Evolutionary conservation across 805 yeast species (phyloP), one percentile per base, ranked within the genome.

Genomic region (Blastobotrys mokoenaii): DNA sequence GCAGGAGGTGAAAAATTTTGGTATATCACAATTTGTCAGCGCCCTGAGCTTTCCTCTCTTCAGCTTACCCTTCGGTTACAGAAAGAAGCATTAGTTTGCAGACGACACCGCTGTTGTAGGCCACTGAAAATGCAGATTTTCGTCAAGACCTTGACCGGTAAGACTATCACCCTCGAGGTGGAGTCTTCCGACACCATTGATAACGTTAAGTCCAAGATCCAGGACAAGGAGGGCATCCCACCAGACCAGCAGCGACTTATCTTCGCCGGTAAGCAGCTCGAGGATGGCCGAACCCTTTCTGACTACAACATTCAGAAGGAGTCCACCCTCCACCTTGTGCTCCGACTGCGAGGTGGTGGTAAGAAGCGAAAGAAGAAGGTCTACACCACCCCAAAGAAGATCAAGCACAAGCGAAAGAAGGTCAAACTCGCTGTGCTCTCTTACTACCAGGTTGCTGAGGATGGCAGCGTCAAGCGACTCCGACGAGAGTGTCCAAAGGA

Each of bases 341-440:
- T 90, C 59, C 88, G 97, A 80, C 84, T 90, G 71, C 86, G 97
- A 79, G 97, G 97, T 72, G 96, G 96, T 76, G 96, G 96, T 80
- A 93, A 89, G 86, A 93, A 93, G 93, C 90, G 96, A 83, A 93
- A 93, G 93, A 93, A 93, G 96, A 90, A 90, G 95, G 97, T 88
- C 71, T 93, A 90, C 90, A 90, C 97, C 78, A 90, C 97, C 70
- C 98, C 98, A 80, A 93, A 93, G 89, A 94, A 89, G 84, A 86
- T 93, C 79, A 86, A 77, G 79, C 97, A 93, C 94, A 89, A 88
- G 84, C 96, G 87, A 84, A 93, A 85, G 86, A 93, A 90, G 82
- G 86, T 85, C 76, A 93, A 93, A 85, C 81, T 93, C 69, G 97
- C 97, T 74, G 97, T 93, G 73, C 84, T 93, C 73, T 88, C 94